These are phyloP conservation scores for Saccharomycopsis phalli DNA, from an alignment of 1,139 yeast genomes.

Conservation along the genomic window DNA sequence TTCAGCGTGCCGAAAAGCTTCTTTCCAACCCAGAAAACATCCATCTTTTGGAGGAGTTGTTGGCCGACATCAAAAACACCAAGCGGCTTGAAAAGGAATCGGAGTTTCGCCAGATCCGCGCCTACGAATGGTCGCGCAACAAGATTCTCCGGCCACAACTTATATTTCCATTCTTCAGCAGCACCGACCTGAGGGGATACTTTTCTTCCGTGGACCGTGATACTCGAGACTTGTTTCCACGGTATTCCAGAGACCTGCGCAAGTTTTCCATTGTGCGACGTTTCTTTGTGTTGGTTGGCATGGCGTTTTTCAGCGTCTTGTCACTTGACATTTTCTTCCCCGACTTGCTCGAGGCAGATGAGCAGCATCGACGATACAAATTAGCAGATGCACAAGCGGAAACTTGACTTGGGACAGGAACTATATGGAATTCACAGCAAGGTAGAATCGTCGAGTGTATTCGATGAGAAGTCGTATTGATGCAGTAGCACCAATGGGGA, in stretches of 20 bases:
- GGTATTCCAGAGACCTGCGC: background rate
- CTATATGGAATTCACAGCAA: background rate
- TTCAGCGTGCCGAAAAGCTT: constrained; percentile 7
- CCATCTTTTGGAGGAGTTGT: constrained; percentile 15
- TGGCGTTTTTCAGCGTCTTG: constrained; percentile 14
- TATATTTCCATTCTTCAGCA: constrained; percentile 6
- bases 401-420: background rate
- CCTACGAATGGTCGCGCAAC: constrained; percentile 20
- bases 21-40: constrained; percentile 14
- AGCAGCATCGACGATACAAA: too few relatives aligned
- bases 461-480: too few relatives aligned
- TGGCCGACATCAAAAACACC: constrained; percentile 14
- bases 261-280: constrained; percentile 1
- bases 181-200: constrained; percentile 6
- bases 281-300: constrained; percentile 6
- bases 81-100: constrained; percentile 11
- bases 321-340: constrained; percentile 11
- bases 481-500: too few relatives aligned
- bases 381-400: background rate
- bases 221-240: background rate
- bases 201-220: constrained; percentile 1
- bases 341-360: constrained; percentile 1
- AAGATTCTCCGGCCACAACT: constrained; percentile 10
- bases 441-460: background rate
- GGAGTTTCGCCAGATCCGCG: constrained; percentile 11